Base-by-base conservation (phyloP, 1,284 basidiomycete genomes). In the Trichosporon asahii region DNA sequence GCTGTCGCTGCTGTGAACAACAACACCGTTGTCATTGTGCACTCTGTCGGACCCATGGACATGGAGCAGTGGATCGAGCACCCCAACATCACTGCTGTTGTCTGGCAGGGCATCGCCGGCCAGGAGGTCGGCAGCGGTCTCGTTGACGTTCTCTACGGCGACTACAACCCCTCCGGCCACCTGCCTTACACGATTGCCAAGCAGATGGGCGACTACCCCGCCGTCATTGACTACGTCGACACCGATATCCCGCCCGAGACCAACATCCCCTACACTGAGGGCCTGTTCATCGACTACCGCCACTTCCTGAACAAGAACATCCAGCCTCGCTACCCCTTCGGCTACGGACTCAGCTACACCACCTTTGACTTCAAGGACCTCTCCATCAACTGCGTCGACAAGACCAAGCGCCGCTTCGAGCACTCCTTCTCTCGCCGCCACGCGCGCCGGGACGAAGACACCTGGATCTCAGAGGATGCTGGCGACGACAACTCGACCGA, bases 291-390 rank as follows among this genome's bases (percentile, higher is more conserved):
- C 77, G 92, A 93, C 82, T 93, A 93, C 79, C 85, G 91, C 35
- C 87, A 89, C 79, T 94, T 94, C 78, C 90, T 93, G 74, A 85
- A 88, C 66, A 86, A 89, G 73, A 81, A 85, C 70, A 88, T 89
- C 70, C 82, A 82, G 1, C 89, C 89, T 0, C 85, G 88, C 23
- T 90, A 85, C 79, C 89, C 90, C 77, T 95, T 94, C 79, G 93
- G 93, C 0, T 93, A 89, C 79, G 93, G 93, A 0, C 82, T 95
- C 75, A 91, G 90, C 70, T 96, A 95, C 85, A 91, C 94, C 40
- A 87, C 83, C 0, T 97, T 95, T 81, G 83, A 86, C 35, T 92
- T 61, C 57, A 61, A 61, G 57, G 57, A 61, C 57, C 27, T 61
- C 29, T 33, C 57, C 15, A 27, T 61, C 27, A 6, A 8, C 3